Evolutionary conservation across 805 yeast species (phyloP).

Genomic region (Saccharomycopsis malanga): DNA sequence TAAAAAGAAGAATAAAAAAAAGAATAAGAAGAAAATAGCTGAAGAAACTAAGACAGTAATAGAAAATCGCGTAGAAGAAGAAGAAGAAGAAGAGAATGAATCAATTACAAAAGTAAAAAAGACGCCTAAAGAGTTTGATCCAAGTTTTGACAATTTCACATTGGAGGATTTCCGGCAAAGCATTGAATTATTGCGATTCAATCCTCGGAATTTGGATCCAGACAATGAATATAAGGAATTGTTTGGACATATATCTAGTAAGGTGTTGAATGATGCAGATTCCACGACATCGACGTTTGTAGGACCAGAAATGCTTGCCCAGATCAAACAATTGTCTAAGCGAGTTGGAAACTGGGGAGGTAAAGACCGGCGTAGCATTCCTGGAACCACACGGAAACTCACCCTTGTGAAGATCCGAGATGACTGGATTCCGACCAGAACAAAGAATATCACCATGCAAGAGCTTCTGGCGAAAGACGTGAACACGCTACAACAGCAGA

Average conservation of each 20-base stretch:
- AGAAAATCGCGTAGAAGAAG: background rate
- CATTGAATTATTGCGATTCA: slow-evolving; percentile 37
- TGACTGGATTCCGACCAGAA: slow-evolving; percentile 70
- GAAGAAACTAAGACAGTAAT: background rate
- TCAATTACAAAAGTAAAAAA: slow-evolving; percentile 13
- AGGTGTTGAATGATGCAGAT: slow-evolving; percentile 68
- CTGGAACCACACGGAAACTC: slow-evolving; percentile 65
- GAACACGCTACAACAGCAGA: slow-evolving; percentile 28
- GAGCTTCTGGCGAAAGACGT: slow-evolving; percentile 33
- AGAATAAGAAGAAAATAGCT: slow-evolving; percentile 24
- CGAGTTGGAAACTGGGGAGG: slow-evolving; percentile 84
- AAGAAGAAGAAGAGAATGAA: background rate
- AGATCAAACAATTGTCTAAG: slow-evolving; percentile 44
- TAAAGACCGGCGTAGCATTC: slow-evolving; percentile 61
- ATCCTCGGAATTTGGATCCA: slow-evolving; percentile 56
- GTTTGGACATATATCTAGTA: slow-evolving; percentile 64
- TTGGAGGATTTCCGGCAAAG: slow-evolving; percentile 35
- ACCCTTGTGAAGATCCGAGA: slow-evolving; percentile 66
- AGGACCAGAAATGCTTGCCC: slow-evolving; percentile 61
- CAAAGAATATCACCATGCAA: slow-evolving; percentile 56
- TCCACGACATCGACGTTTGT: slow-evolving; percentile 63
- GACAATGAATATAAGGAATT: slow-evolving; percentile 65
- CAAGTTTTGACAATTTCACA: slow-evolving; percentile 36
- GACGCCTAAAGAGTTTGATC: slow-evolving; percentile 22
- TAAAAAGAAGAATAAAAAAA: slow-evolving; percentile 21